These are phyloP conservation scores for Litchi chinensis DNA, from an alignment of 345 rosid species.

Conservation along the genomic window DNA sequence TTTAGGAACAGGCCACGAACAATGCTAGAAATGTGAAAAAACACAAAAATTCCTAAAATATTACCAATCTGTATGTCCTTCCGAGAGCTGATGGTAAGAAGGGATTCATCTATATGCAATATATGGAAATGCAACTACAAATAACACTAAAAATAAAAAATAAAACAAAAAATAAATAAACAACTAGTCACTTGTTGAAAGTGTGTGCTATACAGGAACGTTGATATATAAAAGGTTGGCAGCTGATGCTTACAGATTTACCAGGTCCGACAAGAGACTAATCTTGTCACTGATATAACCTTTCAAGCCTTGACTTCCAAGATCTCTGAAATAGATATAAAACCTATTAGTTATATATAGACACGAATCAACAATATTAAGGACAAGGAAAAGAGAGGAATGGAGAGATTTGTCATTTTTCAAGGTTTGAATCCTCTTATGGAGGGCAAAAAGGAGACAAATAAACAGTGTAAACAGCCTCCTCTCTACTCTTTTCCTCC, in stretches of 20 bases:
- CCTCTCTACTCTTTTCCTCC: background rate
- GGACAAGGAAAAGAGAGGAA: slow-evolving; percentile 1
- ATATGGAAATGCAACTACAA: slow-evolving; percentile 4
- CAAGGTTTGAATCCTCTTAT: background rate
- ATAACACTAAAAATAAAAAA: background rate
- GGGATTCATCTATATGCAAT: background rate
- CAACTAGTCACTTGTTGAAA: background rate
- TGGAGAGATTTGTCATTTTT: background rate
- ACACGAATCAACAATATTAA: background rate
- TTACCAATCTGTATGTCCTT: background rate
- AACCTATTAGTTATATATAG: background rate
- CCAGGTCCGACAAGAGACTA: slow-evolving; percentile 74
- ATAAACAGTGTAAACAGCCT: background rate
- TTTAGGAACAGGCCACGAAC: slow-evolving; percentile 5
- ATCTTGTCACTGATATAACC: slow-evolving; percentile 85
- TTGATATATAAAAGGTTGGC: slow-evolving; percentile 9
- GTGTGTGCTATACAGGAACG: background rate
- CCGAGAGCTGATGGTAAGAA: background rate
- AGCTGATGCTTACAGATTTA: slow-evolving; percentile 78
- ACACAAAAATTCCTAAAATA: slow-evolving; percentile 2
- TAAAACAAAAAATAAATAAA: no score
- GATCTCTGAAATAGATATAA: slow-evolving; percentile 62
- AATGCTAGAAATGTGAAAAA: slow-evolving; percentile 2
- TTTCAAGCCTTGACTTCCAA: slow-evolving; percentile 89
- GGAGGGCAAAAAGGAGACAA: background rate